These are phyloP conservation scores for Microdochium trichocladiopsis DNA, from an alignment of 2,329 filamentous ascomycete genomes.

Conservation along the genomic window DNA sequence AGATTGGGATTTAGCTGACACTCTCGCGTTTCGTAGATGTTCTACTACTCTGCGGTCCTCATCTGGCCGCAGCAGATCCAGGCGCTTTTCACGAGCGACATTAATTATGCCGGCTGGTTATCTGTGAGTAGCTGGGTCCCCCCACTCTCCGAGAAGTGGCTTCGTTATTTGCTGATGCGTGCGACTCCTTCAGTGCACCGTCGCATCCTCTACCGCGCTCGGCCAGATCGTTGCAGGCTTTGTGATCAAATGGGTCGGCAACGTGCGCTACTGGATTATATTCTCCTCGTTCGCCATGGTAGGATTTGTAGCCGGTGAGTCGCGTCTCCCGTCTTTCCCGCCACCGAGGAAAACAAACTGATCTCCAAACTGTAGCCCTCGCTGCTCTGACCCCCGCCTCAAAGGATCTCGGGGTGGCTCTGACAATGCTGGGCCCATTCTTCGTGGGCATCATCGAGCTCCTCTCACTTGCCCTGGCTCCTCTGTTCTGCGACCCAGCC, in stretches of 20 bases:
- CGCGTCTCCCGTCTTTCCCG: too few relatives aligned
- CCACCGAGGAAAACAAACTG: too few relatives aligned
- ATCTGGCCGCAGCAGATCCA: constrained; percentile 27
- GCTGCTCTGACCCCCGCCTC: constrained; percentile 23
- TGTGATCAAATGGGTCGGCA: constrained; percentile 24
- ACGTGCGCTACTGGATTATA: constrained; percentile 27
- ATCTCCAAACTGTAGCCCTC: too few relatives aligned
- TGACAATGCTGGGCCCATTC: constrained; percentile 27
- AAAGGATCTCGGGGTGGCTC: constrained; percentile 21
- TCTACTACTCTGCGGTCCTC: constrained; percentile 23
- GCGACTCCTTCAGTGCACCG: constrained; percentile 24
- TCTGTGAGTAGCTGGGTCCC: constrained; percentile 16
- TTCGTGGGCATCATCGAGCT: constrained; percentile 28
- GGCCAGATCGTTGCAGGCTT: constrained; percentile 23
- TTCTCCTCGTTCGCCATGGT: constrained; percentile 28
- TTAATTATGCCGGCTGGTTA: constrained; percentile 26
- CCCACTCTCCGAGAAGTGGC: too few relatives aligned
- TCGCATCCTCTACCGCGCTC: constrained; percentile 23
- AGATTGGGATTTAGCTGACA: neutral
- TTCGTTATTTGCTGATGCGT: too few relatives aligned
- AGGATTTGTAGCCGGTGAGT: too few relatives aligned
- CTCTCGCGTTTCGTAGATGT: constrained; percentile 15
- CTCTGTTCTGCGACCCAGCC: constrained; percentile 26
- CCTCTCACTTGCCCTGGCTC: constrained; percentile 23
- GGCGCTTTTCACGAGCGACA: constrained; percentile 23